These are phyloP conservation scores for Fusarium phyllophilum DNA, from an alignment of 2,329 filamentous ascomycete genomes.

Conservation along the genomic window DNA sequence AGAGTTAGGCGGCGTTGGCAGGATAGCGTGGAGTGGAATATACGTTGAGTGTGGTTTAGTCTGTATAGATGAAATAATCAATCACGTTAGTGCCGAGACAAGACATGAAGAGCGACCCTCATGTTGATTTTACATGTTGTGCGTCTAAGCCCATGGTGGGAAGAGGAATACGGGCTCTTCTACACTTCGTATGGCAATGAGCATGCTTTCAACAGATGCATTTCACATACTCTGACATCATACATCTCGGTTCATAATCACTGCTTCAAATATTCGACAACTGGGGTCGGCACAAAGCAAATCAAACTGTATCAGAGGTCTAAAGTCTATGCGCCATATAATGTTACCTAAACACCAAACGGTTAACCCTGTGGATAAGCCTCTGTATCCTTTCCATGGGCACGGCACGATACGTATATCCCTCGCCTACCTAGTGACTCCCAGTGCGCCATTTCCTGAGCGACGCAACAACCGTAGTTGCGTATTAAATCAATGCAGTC, in stretches of 20 bases:
- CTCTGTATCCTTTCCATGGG: neutral
- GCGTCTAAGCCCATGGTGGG: neutral
- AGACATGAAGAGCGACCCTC: slow-evolving; percentile 5
- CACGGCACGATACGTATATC: slow-evolving; percentile 4
- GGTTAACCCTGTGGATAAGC: neutral
- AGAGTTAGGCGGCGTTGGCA: slow-evolving; percentile 42
- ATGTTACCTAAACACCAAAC: slow-evolving; percentile 14
- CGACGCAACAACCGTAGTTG: slow-evolving; percentile 9
- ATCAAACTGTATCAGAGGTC: slow-evolving; percentile 2
- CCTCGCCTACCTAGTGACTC: slow-evolving; percentile 29
- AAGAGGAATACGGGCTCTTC: neutral
- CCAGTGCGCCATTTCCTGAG: slow-evolving; percentile 34
- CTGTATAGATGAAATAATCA: slow-evolving; percentile 24
- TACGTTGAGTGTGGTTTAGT: slow-evolving; percentile 19
- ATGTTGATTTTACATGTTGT: neutral
- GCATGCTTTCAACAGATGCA: neutral
- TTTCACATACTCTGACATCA: neutral
- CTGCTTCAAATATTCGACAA: neutral
- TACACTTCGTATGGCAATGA: neutral
- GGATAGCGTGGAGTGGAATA: slow-evolving; percentile 27
- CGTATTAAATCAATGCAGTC: slow-evolving; percentile 31
- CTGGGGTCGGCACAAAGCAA: neutral
- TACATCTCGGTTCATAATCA: neutral
- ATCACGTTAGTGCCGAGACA: slow-evolving; percentile 11
- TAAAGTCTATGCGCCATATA: slow-evolving; percentile 26